A percentile compares a stretch with the other conserved stretches of the same genome.
Conservation (phyloP, 345 rosid genomes). For the Psidium guajava region DNA sequence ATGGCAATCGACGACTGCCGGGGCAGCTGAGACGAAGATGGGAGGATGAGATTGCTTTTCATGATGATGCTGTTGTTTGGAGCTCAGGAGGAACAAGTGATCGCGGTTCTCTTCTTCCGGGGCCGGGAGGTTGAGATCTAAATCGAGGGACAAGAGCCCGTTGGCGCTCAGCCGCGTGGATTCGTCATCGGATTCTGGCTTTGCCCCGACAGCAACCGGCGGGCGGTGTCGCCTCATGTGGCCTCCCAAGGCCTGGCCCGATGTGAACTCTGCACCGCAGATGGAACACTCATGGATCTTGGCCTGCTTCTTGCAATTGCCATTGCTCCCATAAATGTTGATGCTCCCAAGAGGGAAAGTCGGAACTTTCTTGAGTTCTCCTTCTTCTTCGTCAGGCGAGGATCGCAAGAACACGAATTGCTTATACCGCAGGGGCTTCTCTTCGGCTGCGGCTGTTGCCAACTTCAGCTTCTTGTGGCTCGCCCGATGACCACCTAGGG, state of each 20-base stretch:
- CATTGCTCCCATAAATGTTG: neutral
- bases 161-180: conserved; percentile 31
- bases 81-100: conserved; percentile 13
- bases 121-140: conserved; percentile 99
- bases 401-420: neutral
- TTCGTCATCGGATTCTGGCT: conserved; percentile 26
- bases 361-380: conserved; percentile 22
- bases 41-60: conserved; percentile 32
- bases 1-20: conserved; percentile 93
- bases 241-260: conserved; percentile 98
- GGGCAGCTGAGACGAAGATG: conserved; percentile 61
- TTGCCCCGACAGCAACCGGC: conserved; percentile 16
- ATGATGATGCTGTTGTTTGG: conserved; percentile 35
- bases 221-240: conserved; percentile 91
- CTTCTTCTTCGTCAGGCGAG: neutral
- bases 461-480: conserved; percentile 87
- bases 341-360: conserved; percentile 30
- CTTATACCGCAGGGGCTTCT: conserved; percentile 1
- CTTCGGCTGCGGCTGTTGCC: neutral
- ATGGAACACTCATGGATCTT: conserved; percentile 90
- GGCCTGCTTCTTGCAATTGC: conserved; percentile 3
- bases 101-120: conserved; percentile 57
- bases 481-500: conserved; percentile 95
- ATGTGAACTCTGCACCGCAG: conserved; percentile 82
- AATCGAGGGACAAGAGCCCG: conserved; percentile 40